Evolutionary conservation across 1,284 basidiomycete species (phyloP).

Genomic region (Cutaneotrichosporon cyanovorans): DNA sequence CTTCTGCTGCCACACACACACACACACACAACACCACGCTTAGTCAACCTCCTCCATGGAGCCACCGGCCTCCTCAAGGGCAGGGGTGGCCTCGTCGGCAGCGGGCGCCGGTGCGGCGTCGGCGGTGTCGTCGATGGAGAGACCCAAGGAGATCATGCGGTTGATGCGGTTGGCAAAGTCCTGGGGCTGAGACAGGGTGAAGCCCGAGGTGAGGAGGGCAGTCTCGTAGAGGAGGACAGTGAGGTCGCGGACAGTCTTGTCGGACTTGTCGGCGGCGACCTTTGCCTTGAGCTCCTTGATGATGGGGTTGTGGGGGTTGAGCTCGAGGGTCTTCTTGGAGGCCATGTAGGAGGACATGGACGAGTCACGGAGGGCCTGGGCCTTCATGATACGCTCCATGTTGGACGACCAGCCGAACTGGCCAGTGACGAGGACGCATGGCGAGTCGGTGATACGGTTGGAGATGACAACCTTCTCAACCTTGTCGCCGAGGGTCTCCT

Average conservation of each 20-base stretch:
- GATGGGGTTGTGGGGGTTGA: slow-evolving; percentile 91
- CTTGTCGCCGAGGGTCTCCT: slow-evolving; percentile 95
- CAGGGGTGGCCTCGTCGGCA: slow-evolving; percentile 34
- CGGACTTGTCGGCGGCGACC: slow-evolving; percentile 92
- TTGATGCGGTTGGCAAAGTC: slow-evolving; percentile 94
- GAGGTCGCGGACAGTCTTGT: slow-evolving; percentile 96
- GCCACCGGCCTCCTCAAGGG: slow-evolving; percentile 43
- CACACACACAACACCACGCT: neutral
- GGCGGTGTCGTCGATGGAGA: slow-evolving; percentile 49
- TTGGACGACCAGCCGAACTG: slow-evolving; percentile 99
- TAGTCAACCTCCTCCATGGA: slow-evolving; percentile 51
- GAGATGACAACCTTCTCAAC: slow-evolving; percentile 99
- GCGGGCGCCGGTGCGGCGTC: slow-evolving; percentile 27
- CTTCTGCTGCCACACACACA: neutral
- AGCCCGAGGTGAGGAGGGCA: slow-evolving; percentile 82
- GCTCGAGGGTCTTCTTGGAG: slow-evolving; percentile 97
- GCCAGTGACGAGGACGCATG: slow-evolving; percentile 93
- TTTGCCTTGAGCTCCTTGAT: slow-evolving; percentile 90
- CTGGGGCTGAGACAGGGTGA: slow-evolving; percentile 90
- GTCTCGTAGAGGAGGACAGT: slow-evolving; percentile 96
- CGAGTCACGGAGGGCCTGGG: slow-evolving; percentile 95
- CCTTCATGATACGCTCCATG: slow-evolving; percentile 99
- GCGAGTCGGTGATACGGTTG: slow-evolving; percentile 94
- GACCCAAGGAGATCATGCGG: slow-evolving; percentile 80
- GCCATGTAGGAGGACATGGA: slow-evolving; percentile 99